A percentile compares a stretch with the other conserved stretches of the same genome.
Evolutionary conservation across 352 stramenopile species (phyloP).

Genomic region (Phytophthora cactorum): DNA sequence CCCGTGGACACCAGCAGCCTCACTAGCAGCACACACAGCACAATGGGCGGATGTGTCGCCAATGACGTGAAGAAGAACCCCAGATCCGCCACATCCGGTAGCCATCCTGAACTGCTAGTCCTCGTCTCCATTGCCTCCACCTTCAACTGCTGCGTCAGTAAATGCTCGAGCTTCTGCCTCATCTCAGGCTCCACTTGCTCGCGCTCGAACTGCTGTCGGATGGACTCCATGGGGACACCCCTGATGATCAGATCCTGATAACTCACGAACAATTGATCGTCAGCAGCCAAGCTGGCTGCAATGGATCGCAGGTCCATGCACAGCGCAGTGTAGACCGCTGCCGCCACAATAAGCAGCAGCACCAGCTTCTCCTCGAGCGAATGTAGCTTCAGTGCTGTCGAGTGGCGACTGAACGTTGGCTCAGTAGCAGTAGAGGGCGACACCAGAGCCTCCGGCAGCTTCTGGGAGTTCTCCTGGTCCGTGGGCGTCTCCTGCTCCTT

Average conservation of each 20-base stretch:
- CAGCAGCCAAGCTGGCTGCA: constrained; percentile 47
- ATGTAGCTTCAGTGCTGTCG: constrained; percentile 56
- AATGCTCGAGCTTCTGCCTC: constrained; percentile 56
- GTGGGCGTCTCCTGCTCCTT: neutral
- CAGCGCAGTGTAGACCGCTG: constrained; percentile 56
- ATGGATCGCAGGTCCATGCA: constrained; percentile 58
- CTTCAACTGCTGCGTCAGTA: constrained; percentile 51
- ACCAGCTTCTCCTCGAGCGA: constrained; percentile 67
- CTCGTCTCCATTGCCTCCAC: constrained; percentile 24
- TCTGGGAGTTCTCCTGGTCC: constrained; percentile 3
- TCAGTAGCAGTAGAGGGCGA: constrained; percentile 4
- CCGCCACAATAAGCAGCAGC: constrained; percentile 54
- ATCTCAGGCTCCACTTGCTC: constrained; percentile 60
- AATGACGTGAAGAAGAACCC: constrained; percentile 57
- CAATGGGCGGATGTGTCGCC: constrained; percentile 64
- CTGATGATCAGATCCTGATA: constrained; percentile 70
- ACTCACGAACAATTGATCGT: constrained; percentile 58
- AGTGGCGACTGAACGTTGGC: constrained; percentile 60
- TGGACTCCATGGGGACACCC: constrained; percentile 65
- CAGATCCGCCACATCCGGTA: constrained; percentile 63
- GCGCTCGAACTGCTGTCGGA: constrained; percentile 74
- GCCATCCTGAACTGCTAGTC: constrained; percentile 38
- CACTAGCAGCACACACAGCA: constrained; percentile 65
- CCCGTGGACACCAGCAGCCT: constrained; percentile 56
- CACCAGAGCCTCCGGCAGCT: neutral